Percentiles rank a stretch among this genome's conserved stretches.
These are phyloP conservation scores for Fraxinus sp. DNA, from an alignment of 305 asterid genomes.

Conservation along the genomic window DNA sequence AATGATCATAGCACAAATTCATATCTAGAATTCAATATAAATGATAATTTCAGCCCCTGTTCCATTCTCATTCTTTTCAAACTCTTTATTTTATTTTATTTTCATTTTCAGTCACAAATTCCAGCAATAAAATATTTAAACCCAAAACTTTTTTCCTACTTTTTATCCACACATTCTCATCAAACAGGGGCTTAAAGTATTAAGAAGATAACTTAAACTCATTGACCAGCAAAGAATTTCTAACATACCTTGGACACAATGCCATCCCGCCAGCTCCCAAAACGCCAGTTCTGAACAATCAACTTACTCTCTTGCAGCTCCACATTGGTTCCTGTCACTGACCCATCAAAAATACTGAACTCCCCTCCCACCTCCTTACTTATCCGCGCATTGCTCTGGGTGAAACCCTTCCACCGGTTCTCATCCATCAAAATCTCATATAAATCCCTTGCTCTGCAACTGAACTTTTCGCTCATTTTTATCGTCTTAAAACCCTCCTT, in stretches of 20 bases:
- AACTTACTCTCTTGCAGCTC: conserved; percentile 84
- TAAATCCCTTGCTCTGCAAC: conserved; percentile 72
- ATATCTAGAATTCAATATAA: background rate
- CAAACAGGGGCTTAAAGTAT: too few relatives aligned
- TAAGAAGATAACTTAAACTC: background rate
- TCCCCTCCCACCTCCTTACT: conserved; percentile 86
- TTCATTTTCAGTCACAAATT: too few relatives aligned
- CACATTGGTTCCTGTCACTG: conserved; percentile 72
- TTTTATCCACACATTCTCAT: too few relatives aligned
- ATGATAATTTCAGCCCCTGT: background rate
- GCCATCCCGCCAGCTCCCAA: conserved; percentile 97
- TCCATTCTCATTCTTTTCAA: too few relatives aligned
- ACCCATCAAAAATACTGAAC: conserved; percentile 78
- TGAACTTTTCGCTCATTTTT: conserved; percentile 81
- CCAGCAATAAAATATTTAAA: too few relatives aligned
- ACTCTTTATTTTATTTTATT: too few relatives aligned
- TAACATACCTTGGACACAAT: conserved; percentile 62
- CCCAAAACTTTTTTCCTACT: too few relatives aligned
- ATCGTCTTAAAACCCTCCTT: conserved; percentile 93
- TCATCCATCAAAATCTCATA: conserved; percentile 94
- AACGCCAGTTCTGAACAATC: conserved; percentile 92
- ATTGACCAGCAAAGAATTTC: background rate
- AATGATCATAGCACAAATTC: background rate
- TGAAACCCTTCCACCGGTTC: conserved; percentile 94
- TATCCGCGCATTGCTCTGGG: conserved; percentile 90